These are phyloP conservation scores for Scleroderma citrinum DNA, from an alignment of 768 basidiomycete species.

Conservation along the genomic window DNA sequence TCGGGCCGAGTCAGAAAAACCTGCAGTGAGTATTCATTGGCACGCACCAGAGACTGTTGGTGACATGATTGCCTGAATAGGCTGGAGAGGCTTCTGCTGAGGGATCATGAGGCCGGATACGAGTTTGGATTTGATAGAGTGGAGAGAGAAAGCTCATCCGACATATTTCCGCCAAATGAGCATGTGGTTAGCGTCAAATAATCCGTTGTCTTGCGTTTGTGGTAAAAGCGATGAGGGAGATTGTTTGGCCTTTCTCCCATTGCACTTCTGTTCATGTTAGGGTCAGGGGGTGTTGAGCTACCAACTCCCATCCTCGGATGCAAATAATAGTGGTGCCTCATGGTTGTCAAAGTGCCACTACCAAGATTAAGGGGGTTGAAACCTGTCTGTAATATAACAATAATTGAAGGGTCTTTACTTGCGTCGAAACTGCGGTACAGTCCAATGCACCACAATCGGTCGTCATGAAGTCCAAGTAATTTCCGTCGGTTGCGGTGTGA, in stretches of 20 bases:
- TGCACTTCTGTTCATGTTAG: no score
- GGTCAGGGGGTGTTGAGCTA: no score
- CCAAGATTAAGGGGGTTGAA: no score
- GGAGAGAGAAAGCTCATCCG: no score
- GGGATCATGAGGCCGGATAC: slow-evolving; percentile 7
- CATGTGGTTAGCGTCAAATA: neutral
- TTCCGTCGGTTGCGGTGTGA: neutral
- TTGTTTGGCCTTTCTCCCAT: neutral
- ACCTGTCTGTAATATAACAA: neutral
- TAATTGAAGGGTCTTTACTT: neutral
- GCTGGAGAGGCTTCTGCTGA: neutral
- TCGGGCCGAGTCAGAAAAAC: slow-evolving; percentile 4
- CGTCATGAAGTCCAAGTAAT: neutral
- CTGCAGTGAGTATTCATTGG: slow-evolving; percentile 12
- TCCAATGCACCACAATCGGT: neutral
- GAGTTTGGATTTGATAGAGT: neutral
- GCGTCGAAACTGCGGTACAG: neutral
- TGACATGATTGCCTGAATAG: slow-evolving; percentile 7
- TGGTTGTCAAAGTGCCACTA: neutral
- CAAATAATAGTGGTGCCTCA: neutral
- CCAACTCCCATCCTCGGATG: neutral
- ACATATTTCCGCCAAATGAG: neutral
- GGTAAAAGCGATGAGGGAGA: neutral
- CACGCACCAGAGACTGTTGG: neutral
- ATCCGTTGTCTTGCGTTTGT: neutral